Evolutionary conservation across 2,329 filamentous ascomycete species (phyloP).

Genomic region (Penicillium sp.): DNA sequence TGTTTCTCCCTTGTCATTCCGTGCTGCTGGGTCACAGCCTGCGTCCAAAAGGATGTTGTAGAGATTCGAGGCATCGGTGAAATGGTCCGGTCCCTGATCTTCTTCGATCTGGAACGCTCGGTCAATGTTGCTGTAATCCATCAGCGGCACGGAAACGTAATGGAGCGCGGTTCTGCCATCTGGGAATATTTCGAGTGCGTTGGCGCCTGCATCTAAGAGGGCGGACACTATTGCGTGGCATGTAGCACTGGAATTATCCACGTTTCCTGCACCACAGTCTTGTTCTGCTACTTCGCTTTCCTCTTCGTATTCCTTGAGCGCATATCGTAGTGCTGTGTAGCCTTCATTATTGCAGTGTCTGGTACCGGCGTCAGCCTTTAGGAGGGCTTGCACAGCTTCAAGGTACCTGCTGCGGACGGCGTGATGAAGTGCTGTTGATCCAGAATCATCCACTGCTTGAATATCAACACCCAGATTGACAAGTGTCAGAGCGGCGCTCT

Average conservation of each 20-base stretch:
- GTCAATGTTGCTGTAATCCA: slow-evolving; percentile 1
- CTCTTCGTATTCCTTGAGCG: background rate
- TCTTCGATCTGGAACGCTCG: background rate
- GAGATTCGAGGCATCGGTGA: background rate
- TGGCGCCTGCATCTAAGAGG: slow-evolving; percentile 1
- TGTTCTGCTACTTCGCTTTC: background rate
- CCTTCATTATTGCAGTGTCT: background rate
- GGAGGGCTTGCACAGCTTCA: background rate
- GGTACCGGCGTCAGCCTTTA: background rate
- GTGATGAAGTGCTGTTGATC: background rate
- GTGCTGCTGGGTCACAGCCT: background rate
- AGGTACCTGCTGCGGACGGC: background rate
- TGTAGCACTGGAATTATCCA: background rate
- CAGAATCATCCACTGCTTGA: background rate
- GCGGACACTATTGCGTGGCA: background rate
- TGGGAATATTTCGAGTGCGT: background rate
- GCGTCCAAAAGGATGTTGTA: background rate
- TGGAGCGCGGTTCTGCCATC: background rate
- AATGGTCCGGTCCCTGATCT: background rate
- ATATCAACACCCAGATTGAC: background rate
- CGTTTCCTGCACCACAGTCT: background rate
- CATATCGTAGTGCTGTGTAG: background rate
- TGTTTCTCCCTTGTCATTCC: background rate
- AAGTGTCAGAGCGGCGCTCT: background rate
- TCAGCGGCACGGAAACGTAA: background rate